Evolutionary conservation across 176 grass and related monocot genomes (phyloP).

Genomic region (Cenchrus purpureus): DNA sequence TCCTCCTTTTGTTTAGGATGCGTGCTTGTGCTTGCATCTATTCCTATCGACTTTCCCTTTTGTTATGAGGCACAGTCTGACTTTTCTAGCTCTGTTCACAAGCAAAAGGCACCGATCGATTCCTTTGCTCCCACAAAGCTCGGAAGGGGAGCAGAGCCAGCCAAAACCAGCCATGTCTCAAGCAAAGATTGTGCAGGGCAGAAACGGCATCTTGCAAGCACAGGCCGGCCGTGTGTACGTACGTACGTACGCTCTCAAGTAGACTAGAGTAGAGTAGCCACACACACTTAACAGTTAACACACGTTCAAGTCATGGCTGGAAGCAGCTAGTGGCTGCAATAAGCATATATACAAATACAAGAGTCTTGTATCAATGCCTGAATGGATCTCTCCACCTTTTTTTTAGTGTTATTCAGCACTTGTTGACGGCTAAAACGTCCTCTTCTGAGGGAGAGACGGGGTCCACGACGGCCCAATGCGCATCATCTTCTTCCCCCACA

Average conservation of each 20-base stretch:
- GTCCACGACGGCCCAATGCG: not conserved
- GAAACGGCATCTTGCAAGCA: not conserved
- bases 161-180: no score
- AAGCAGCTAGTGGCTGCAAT: not conserved
- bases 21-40: no score
- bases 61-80: not conserved
- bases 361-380: not conserved
- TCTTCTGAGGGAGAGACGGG: not conserved
- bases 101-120: not conserved
- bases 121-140: not conserved
- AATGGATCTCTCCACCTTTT: not conserved
- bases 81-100: not conserved
- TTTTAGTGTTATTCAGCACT: not conserved
- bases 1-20: no score
- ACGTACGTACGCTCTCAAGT: not conserved
- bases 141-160: not conserved
- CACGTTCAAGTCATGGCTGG: not conserved
- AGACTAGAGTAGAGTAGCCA: no score
- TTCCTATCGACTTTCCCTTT: no score
- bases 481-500: not conserved
- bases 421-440: constrained; percentile 2
- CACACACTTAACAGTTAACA: not conserved
- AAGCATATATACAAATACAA: not conserved
- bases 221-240: not conserved
- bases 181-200: no score